Base-by-base conservation (phyloP, 2,329 filamentous ascomycete genomes). In the Leptosphaerulina australis region DNA sequence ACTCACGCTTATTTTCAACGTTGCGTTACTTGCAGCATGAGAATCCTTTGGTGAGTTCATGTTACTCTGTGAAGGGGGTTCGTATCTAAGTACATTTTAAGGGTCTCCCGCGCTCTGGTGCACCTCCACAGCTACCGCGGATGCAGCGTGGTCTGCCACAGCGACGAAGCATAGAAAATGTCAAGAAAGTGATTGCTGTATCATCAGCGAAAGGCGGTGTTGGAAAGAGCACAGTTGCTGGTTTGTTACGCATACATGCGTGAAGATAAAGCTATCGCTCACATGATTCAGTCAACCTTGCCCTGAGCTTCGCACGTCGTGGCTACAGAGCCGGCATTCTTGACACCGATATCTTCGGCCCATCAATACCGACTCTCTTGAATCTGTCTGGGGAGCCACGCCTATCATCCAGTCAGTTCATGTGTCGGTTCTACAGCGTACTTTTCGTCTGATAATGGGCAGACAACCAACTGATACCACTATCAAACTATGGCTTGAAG, bases 181-280 rank as follows among this genome's bases (percentile, higher is more conserved):
- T 99, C 18, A 83, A 85, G 59, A 96, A 96, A 70, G 86, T 97
- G n/a, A 84, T 99, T 51, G 91, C 92, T n/a, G 90, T 99, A 11
- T 96, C 91, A 3, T 97, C 92, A 1, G 94, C 94, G 11, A 99
- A 99, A 70, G 94, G 94, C 2, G 94, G 94, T n/a, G 94, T 99
- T 0, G 94, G 94, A 1, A 99, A 99, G 71, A 96, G 91, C 62
- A 99, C 94, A 6, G 86, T 97, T 34, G 87, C 93, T 51, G 88
- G 90, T 90, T 46, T 12, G 29, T n/a, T n/a, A n/a, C n/a, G n/a
- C n/a, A n/a, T n/a, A n/a, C n/a, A n/a, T n/a, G n/a, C n/a, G n/a
- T n/a, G n/a, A n/a, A n/a, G n/a, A n/a, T n/a, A n/a, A n/a, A n/a
- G n/a, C n/a, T n/a, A 26, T 3, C 33, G 15, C 49, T 47, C 28